Conservation (phyloP, 768 basidiomycete species). For the Collybia mongolica region DNA sequence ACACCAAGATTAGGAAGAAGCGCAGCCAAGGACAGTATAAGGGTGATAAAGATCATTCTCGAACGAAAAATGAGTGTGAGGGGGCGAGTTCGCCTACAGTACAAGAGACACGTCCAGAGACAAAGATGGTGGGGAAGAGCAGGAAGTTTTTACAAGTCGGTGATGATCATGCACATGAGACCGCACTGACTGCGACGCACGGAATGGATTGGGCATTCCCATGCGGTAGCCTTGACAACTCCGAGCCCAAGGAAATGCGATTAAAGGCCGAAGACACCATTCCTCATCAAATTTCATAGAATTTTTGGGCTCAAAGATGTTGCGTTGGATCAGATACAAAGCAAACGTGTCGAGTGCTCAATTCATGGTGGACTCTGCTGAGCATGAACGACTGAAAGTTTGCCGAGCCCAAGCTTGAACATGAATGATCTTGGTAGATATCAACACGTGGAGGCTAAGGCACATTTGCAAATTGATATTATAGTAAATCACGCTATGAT, state of each 20-base stretch:
- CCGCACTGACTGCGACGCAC: not conserved
- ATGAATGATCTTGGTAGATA: too few relatives aligned
- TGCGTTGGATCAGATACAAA: not conserved
- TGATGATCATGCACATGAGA: slow-evolving; percentile 11
- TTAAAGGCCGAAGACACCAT: not conserved
- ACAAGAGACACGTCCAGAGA: slow-evolving; percentile 1
- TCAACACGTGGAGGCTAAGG: too few relatives aligned
- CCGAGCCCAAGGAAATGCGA: not conserved
- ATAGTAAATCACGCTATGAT: too few relatives aligned
- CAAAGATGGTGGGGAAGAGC: slow-evolving; percentile 11
- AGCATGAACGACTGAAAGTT: too few relatives aligned
- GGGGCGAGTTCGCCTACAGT: slow-evolving; percentile 3
- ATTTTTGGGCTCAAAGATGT: not conserved
- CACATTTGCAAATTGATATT: too few relatives aligned
- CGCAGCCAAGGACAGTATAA: not conserved
- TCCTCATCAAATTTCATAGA: not conserved
- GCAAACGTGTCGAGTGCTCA: not conserved
- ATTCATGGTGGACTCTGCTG: too few relatives aligned
- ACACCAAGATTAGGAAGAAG: not conserved
- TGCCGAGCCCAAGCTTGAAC: too few relatives aligned
- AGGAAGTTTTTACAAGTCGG: slow-evolving; percentile 4
- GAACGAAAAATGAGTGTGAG: slow-evolving; percentile 1
- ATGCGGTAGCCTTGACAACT: slow-evolving; percentile 19
- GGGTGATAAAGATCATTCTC: not conserved
- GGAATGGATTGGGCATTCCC: slow-evolving; percentile 1